phyloP scores from a whole-genome alignment of 116 monocot genomes.

The Phalaenopsis hybrid region DNA sequence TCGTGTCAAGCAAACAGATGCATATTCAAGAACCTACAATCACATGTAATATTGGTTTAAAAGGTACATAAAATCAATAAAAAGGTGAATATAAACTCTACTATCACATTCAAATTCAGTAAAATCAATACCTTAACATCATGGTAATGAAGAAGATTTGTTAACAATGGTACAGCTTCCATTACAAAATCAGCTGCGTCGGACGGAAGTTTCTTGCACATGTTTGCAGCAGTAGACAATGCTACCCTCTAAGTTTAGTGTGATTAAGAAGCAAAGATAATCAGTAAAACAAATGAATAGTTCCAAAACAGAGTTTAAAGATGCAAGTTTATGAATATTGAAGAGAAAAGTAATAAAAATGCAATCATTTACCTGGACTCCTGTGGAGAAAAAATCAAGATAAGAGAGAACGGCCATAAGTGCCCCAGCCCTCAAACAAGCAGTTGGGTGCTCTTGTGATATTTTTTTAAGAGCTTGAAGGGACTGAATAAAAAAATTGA shows the following conservation, averaged over 20 bases:
- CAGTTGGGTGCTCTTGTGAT: conserved; percentile 96
- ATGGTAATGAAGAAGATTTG: conserved; percentile 86
- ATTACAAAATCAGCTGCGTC: conserved; percentile 99
- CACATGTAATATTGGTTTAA: neutral
- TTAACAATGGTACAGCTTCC: conserved; percentile 96
- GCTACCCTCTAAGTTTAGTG: conserved; percentile 78
- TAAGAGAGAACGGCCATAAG: conserved; percentile 99
- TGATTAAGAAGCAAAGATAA: neutral
- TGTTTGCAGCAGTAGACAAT: conserved; percentile 95
- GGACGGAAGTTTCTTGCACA: conserved; percentile 95
- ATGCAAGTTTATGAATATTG: neutral
- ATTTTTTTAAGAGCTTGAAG: conserved; percentile 99
- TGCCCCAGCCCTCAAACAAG: conserved; percentile 95
- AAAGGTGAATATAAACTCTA: neutral
- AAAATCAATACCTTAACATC: conserved; percentile 67
- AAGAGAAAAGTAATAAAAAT: conserved; percentile 9
- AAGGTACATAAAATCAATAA: neutral
- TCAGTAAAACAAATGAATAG: neutral
- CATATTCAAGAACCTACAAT: conserved; percentile 84
- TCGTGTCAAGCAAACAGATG: conserved; percentile 90
- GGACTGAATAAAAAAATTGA: conserved; percentile 46
- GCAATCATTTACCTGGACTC: conserved; percentile 69
- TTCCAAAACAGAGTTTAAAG: neutral
- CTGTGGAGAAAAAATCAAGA: conserved; percentile 98
- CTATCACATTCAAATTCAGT: neutral